Conservation (phyloP, 441 rosid genomes). For the Mallotus repandus region DNA sequence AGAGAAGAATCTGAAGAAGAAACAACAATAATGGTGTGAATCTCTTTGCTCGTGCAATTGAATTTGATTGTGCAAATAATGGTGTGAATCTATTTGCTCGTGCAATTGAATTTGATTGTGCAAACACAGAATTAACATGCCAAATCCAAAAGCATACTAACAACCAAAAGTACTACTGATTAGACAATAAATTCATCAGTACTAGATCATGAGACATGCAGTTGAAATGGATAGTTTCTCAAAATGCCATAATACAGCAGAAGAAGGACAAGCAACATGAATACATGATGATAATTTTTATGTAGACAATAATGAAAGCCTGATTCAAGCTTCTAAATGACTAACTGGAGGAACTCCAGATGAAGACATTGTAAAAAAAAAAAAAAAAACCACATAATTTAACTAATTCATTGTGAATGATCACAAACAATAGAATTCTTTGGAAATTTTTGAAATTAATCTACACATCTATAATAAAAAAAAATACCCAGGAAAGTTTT, state of each 20-base stretch:
- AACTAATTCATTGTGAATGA: background rate
- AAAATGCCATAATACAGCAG: background rate
- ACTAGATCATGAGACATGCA: background rate
- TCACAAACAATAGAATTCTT: background rate
- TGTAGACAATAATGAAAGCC: background rate
- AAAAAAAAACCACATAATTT: background rate
- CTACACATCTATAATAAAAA: background rate
- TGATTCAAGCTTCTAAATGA: background rate
- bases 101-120: too few relatives aligned
- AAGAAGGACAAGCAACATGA: background rate
- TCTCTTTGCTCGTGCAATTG: too few relatives aligned
- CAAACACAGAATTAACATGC: too few relatives aligned
- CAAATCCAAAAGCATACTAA: background rate
- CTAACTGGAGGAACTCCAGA: too few relatives aligned
- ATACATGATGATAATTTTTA: background rate
- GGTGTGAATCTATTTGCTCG: too few relatives aligned
- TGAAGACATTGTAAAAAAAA: too few relatives aligned
- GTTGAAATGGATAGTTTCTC: background rate
- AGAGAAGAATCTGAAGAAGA: conserved; percentile 8
- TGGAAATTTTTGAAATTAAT: background rate
- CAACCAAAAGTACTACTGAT: background rate
- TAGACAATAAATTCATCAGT: background rate
- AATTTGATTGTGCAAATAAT: background rate
- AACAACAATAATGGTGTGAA: background rate
- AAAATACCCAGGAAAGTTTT: too few relatives aligned